Percentiles rank a stretch among this genome's conserved stretches.
Evolutionary conservation across 176 grass and related monocot genomes (phyloP).

Genomic region (Avena sativa): DNA sequence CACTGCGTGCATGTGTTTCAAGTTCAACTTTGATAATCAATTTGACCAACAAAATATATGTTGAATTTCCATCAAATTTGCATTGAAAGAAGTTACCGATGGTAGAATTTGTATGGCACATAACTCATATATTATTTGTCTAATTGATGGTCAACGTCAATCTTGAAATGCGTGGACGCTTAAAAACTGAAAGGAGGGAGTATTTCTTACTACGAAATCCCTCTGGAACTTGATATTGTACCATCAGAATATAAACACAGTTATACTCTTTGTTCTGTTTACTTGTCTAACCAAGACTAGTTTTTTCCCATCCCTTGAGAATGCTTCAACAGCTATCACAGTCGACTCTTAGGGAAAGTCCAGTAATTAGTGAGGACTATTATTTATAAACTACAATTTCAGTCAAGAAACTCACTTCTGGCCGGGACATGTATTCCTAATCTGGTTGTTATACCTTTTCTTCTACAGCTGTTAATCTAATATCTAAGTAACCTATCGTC

Average conservation of each 20-base stretch:
- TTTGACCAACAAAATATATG: not conserved
- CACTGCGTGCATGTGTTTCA: not conserved
- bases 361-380: not conserved
- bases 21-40: not conserved
- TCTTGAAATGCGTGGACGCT: not conserved
- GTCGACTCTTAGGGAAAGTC: not conserved
- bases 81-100: not conserved
- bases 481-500: slow-evolving; percentile 13
- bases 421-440: not conserved
- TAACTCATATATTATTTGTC: not conserved
- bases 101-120: not conserved
- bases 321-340: slow-evolving; percentile 2
- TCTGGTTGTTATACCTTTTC: slow-evolving; percentile 12
- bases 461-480: not conserved
- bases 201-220: not conserved
- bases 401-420: not conserved
- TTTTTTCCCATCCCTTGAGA: not conserved
- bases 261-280: not conserved
- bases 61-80: not conserved
- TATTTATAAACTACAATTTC: not conserved
- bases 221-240: slow-evolving; percentile 9
- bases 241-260: not conserved
- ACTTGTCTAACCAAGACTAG: not conserved
- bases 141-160: not conserved
- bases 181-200: not conserved